Evolutionary conservation across 345 rosid species (phyloP), one percentile per base, ranked within the genome.

Genomic region (Ceriops decandra): DNA sequence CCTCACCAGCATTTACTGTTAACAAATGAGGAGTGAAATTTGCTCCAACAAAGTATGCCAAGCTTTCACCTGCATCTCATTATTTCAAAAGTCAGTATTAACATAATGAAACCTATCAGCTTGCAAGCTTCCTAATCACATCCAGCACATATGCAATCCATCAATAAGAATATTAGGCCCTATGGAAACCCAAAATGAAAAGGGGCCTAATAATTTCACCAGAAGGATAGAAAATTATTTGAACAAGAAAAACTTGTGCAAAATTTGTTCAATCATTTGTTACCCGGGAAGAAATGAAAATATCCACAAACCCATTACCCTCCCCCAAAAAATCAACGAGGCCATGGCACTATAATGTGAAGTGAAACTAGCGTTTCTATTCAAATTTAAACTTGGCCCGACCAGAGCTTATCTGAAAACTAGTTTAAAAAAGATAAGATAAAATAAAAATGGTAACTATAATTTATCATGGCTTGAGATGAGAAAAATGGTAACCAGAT

Each of bases 1-100:
- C 99, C 97, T 95, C 99, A 46, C 98, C 97, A 64, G 97, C 72
- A 75, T 87, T 83, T 31, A 95, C 96, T 35, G 89, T 85, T 77
- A 95, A 74, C 68, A 91, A 81, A 78, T 91, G 96, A 68, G 99
- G 95, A 0, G 86, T 91, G 79, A 95, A 88, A 81, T 89, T 84
- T 63, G 86, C 87, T 58, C 89, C 86, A 8, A 82, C 91, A 58
- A 79, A 77, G 78, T 85, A 82, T 16, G 88, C 73, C 51, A 83
- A 72, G 75, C 72, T 68, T 61, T 84, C 86, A 66, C 85, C 99
- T 87, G 63, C 68, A 67, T 36, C 72, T 16, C 0, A 70, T 63
- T 7, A 32, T 64, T 60, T 16, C 6, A 68, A 5, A 19, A 74
- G 72, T 77, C 68, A 69, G 57, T 36, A 64, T 8, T 33, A 51